These are phyloP conservation scores for Violaceomyces palustris DNA, from an alignment of 1,284 basidiomycete genomes.

Conservation along the genomic window DNA sequence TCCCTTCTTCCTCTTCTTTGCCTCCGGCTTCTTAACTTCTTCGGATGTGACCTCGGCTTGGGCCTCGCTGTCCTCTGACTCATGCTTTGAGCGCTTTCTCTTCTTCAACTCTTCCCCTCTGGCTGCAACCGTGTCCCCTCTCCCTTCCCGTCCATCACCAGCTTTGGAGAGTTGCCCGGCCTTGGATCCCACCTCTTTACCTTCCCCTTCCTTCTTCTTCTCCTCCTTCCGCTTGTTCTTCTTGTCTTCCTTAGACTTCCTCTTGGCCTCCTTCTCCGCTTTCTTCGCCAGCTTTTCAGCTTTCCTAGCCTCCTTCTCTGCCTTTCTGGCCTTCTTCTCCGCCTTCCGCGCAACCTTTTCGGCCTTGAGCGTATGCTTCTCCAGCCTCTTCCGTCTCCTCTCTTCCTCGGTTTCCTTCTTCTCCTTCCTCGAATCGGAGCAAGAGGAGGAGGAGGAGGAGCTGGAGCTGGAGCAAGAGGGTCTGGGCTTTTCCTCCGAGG, in stretches of 20 bases:
- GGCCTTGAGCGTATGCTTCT: neutral
- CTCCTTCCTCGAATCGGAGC: neutral
- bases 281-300: neutral
- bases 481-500: constrained; percentile 1
- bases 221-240: neutral
- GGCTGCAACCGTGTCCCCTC: neutral
- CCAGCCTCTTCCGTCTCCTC: neutral
- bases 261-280: neutral
- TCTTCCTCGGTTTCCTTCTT: neutral
- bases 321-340: constrained; percentile 1
- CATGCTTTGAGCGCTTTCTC: constrained; percentile 2
- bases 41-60: constrained; percentile 9
- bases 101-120: neutral
- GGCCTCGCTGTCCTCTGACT: constrained; percentile 9
- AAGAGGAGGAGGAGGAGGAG: neutral
- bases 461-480: neutral
- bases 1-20: constrained; percentile 7
- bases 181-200: neutral
- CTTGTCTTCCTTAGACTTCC: constrained; percentile 3
- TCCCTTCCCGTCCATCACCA: neutral
- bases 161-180: neutral
- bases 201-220: constrained; percentile 2
- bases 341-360: constrained; percentile 2
- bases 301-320: neutral
- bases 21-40: constrained; percentile 5